Base-by-base conservation (phyloP, 2,329 filamentous ascomycete genomes). In the Exserohilum rostratum region DNA sequence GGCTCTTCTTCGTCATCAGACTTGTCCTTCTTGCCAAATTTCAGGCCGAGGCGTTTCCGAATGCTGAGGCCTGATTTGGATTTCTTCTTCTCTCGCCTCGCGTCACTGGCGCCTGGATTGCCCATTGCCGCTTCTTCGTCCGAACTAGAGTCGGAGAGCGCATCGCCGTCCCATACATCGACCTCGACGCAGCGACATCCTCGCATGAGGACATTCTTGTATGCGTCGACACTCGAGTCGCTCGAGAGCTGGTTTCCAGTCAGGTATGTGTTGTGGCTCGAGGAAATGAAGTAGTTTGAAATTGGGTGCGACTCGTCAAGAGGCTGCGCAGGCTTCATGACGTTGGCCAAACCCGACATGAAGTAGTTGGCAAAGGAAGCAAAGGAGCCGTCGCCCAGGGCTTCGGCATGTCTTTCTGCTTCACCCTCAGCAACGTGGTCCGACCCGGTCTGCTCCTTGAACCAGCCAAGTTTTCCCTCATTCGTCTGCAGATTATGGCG, bases 111-210 rank as follows among this genome's bases (percentile, higher is more conserved):
- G 9, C 58, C 59, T 13, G 64, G 53, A 18, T 62, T 64, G 17
- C 61, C 58, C 20, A 58, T 60, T n/a, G 62, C 59, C 17, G 58
- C 57, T 49, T 73, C 72, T 42, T 71, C 68, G 25, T 75, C 73
- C 3, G 73, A 76, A 49, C 75, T 77, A 2, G 75, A 76, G 52
- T 68, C 71, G 30, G 73, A 78, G 7, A 77, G 76, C 17, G 73
- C 68, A 38, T 83, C 80, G 11, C 91, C 90, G 73, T 97, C 90
- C 90, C 93, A 96, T 3, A 97, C 91, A 69, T 97, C 93, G 50
- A 97, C 95, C 73, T 97, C 93, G 42, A 97, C 91, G 69, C 92
- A 97, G 57, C 93, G 87, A 69, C 93, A 96, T 43, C 90, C 90
- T 46, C 86, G 83, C 31, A 85, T 80, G 11, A 97, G 85, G 11